Base-by-base conservation (phyloP, 1,284 basidiomycete genomes). In the Ustilago crameri region DNA sequence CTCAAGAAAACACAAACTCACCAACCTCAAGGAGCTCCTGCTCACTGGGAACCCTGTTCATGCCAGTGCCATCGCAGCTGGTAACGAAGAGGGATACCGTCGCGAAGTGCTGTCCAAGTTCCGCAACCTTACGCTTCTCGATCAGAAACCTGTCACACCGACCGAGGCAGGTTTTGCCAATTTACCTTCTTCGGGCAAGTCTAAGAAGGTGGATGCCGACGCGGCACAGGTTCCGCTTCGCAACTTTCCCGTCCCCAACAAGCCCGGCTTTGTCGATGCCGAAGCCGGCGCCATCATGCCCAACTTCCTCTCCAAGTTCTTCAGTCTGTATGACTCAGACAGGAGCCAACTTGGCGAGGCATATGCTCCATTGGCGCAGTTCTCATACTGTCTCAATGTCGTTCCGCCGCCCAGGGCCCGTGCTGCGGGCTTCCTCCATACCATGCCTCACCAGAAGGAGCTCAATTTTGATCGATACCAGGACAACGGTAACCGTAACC, bases 361-460 rank as follows among this genome's bases (percentile, higher is more conserved):
- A 8, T 98, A 98, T 82, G 89, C 91, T 64, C 88, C 91, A 0
- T 86, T 88, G 37, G 91, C 95, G 14, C 93, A 93, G 10, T 94
- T 97, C 80, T 95, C 94, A 0, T 91, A 91, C 82, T 90, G 91
- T 14, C 88, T 89, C 74, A 93, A 94, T 82, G 93, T 93, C 3
- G 82, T 86, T 2, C 90, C 94, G 46, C 92, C 93, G 86, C 10
- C 91, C 91, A 89, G 91, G 50, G 82, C 82, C 42, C 77, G 82
- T 63, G 74, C 72, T 0, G 79, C 74, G n/a, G 82, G 82, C 26
- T 82, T 77, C 44, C 45, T 77, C 35, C 62, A 80, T 37, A 82
- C 69, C 26, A 86, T 91, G 85, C 92, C 91, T 35, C 90, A 93
- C 83, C 94, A 94, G 84, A 87, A 88, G 78, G 89, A 90, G 79